Evolutionary conservation across 768 basidiomycete genomes (phyloP).

Genomic region (Sutorius australiensis): DNA sequence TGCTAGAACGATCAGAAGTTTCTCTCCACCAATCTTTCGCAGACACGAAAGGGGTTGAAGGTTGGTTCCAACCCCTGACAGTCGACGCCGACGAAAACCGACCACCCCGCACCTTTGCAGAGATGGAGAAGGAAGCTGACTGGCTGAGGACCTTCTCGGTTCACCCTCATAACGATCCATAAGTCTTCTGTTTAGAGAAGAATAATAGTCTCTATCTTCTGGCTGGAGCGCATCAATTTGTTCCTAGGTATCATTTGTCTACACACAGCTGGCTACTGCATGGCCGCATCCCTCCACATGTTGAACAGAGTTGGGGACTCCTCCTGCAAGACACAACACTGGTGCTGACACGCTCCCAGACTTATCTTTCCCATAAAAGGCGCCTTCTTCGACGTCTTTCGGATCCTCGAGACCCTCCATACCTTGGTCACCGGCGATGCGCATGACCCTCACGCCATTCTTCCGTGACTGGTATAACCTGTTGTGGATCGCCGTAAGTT

Average conservation of each 20-base stretch:
- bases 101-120: constrained; percentile 55
- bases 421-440: constrained; percentile 31
- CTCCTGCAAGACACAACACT: constrained; percentile 40
- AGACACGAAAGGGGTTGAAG: constrained; percentile 10
- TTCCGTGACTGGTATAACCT: constrained; percentile 44
- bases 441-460: constrained; percentile 45
- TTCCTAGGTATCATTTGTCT: constrained; percentile 32
- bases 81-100: constrained; percentile 73
- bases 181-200: background rate
- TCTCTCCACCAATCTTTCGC: constrained; percentile 41
- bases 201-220: background rate
- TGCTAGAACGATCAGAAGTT: constrained; percentile 63
- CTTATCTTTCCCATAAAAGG: constrained; percentile 21
- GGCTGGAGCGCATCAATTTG: constrained; percentile 3
- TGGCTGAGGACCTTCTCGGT: constrained; percentile 62
- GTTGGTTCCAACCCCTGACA: constrained; percentile 38
- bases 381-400: constrained; percentile 29
- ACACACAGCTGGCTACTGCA: constrained; percentile 30
- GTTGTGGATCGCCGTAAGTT: constrained; percentile 45
- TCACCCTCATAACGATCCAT: background rate
- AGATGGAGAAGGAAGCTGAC: constrained; percentile 77
- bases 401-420: constrained; percentile 33
- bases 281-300: constrained; percentile 41
- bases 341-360: constrained; percentile 21
- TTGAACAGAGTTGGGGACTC: constrained; percentile 13